Base-by-base conservation (phyloP, 2,329 filamentous ascomycete genomes). In the Drechslera avenae region DNA sequence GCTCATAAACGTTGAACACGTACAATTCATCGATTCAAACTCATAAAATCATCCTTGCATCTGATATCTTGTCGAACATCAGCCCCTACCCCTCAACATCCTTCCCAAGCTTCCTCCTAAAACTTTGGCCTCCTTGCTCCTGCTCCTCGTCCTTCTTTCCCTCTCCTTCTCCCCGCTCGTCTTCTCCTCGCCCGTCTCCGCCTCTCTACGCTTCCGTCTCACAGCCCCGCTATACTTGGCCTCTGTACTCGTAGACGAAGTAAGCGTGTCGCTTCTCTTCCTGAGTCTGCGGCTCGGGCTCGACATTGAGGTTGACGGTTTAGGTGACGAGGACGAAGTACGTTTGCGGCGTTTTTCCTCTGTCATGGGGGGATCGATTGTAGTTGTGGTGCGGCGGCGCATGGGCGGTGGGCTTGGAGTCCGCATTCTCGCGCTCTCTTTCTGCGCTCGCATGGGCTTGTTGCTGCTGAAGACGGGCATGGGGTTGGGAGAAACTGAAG, bases 251-350 rank as follows among this genome's bases (percentile, higher is more conserved):
- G 47, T 32, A 13, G 54, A 43, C 13, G 59, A 63, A 21, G 35
- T 63, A 32, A 63, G 44, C 3, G 63, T 66, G 39, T 66, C 59
- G 28, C 63, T 64, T 14, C 61, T 50, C 34, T 63, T 66, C 28
- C 61, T 54, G 3, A 60, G 46, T 13, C 58, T 55, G 30, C 57
- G 56, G 7, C 46, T 39, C 4, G 59, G 40, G 30, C 37, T 47
- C 7, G 48, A 46, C 4, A 30, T 19, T 7, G 53, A 50, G 8
- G 42, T 16, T 14, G 50, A 47, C 8, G 43, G 17, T 17, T 36
- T 44, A n/a, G 44, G 13, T 16, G 47, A 28, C 10, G 47, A 26
- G 14, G 42, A 42, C 16, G 26, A 37, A 14, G 40, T 32, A 21
- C 47, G 39, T 39, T 42, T 34, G 14, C 54, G 45, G 17, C 44